Conservation (phyloP, 345 rosid genomes). For the Boechera retrofracta region DNA sequence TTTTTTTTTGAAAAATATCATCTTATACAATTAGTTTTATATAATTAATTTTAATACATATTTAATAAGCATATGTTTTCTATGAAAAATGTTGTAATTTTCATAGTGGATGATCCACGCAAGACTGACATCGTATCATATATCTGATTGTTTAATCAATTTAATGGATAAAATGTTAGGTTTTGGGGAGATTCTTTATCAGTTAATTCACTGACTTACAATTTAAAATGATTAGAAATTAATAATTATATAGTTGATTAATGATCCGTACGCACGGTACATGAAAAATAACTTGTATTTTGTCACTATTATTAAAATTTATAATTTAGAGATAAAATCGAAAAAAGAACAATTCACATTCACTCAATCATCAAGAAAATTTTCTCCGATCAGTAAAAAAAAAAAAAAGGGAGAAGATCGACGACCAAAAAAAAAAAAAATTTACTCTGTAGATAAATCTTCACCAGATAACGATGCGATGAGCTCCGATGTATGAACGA, state of each 20-base stretch:
- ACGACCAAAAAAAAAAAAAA: neutral
- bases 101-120: conserved; percentile 6
- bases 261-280: conserved; percentile 12
- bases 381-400: conserved; percentile 24
- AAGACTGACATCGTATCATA: neutral
- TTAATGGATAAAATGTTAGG: neutral
- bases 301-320: neutral
- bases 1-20: neutral
- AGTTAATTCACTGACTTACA: neutral
- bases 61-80: no score
- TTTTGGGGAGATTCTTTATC: conserved; percentile 2
- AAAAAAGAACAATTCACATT: neutral
- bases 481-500: conserved; percentile 5
- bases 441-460: conserved; percentile 40
- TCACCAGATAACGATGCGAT: conserved; percentile 9
- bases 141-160: neutral
- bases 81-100: neutral
- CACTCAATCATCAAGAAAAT: neutral
- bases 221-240: neutral
- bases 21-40: neutral
- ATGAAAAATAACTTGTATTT: neutral
- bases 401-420: conserved; percentile 21
- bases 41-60: no score
- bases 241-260: neutral
- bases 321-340: neutral